phyloP scores from a whole-genome alignment of 805 yeast species.

The Schizosaccharomyces osmophilus region DNA sequence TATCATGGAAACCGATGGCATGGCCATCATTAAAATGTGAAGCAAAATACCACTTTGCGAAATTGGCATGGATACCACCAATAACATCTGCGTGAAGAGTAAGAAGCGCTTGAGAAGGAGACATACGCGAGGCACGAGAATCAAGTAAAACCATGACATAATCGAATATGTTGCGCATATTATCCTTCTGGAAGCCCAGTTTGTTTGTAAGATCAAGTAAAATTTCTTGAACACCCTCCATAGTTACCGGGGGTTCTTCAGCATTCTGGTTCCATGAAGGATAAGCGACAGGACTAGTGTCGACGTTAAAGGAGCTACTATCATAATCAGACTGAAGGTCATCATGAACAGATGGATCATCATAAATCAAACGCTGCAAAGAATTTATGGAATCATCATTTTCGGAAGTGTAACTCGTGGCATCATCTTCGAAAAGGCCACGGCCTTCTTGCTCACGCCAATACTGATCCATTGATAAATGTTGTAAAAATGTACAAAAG shows the following conservation, averaged over 20 bases:
- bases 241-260: slow-evolving; percentile 52
- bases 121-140: slow-evolving; percentile 61
- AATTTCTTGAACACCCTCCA: slow-evolving; percentile 32
- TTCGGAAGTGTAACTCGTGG: background rate
- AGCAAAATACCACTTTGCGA: slow-evolving; percentile 77
- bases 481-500: background rate
- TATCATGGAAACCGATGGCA: slow-evolving; percentile 24
- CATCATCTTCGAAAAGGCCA: slow-evolving; percentile 1
- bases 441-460: slow-evolving; percentile 1
- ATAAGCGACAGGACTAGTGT: slow-evolving; percentile 24
- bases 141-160: slow-evolving; percentile 61
- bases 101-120: slow-evolving; percentile 43
- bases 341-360: background rate
- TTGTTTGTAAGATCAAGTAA: slow-evolving; percentile 32
- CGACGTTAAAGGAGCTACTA: background rate
- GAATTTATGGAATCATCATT: background rate
- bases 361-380: background rate
- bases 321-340: background rate
- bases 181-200: slow-evolving; percentile 71
- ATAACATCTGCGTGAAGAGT: slow-evolving; percentile 75
- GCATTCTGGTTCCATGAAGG: slow-evolving; percentile 97
- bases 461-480: background rate
- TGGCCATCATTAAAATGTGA: slow-evolving; percentile 59
- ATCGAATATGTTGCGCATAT: slow-evolving; percentile 55
- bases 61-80: slow-evolving; percentile 74